These are phyloP conservation scores for Alloteropsis semialata DNA, from an alignment of 176 grass and related monocot species.

Conservation along the genomic window DNA sequence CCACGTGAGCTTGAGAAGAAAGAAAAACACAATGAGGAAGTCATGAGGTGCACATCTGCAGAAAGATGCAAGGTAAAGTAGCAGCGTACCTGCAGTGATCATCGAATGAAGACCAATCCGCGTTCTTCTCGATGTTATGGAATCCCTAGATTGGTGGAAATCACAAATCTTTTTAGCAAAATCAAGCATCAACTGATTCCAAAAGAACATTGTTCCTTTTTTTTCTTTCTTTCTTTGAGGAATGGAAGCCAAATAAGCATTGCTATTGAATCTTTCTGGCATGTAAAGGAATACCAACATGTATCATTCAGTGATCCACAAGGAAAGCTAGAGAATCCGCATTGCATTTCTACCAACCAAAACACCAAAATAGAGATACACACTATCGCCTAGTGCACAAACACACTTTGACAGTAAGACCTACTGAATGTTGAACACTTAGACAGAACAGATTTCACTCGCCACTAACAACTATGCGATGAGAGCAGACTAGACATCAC, in stretches of 20 bases:
- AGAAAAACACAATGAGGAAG: background rate
- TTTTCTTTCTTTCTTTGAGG: background rate
- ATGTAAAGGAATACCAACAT: background rate
- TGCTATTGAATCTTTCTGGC: background rate
- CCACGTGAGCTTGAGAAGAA: constrained; percentile 27
- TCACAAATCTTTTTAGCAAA: constrained; percentile 3
- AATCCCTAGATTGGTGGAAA: constrained; percentile 47
- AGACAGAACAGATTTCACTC: background rate
- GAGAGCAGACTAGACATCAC: background rate
- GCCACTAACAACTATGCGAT: background rate
- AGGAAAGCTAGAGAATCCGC: background rate
- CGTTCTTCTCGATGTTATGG: constrained; percentile 46
- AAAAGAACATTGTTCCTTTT: background rate
- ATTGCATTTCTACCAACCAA: background rate
- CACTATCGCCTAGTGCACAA: background rate
- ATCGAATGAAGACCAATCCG: constrained; percentile 54
- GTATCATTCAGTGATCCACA: background rate
- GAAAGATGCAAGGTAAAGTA: background rate
- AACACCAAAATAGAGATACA: background rate
- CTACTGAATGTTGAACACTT: background rate
- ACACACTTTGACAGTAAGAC: background rate
- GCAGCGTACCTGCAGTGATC: constrained; percentile 38
- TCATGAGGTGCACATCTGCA: background rate
- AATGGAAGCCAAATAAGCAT: background rate
- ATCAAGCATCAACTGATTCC: background rate